Evolutionary conservation across 208 protist species (phyloP), one percentile per base, ranked within the genome.

Genomic region (Acanthamoeba quina): DNA sequence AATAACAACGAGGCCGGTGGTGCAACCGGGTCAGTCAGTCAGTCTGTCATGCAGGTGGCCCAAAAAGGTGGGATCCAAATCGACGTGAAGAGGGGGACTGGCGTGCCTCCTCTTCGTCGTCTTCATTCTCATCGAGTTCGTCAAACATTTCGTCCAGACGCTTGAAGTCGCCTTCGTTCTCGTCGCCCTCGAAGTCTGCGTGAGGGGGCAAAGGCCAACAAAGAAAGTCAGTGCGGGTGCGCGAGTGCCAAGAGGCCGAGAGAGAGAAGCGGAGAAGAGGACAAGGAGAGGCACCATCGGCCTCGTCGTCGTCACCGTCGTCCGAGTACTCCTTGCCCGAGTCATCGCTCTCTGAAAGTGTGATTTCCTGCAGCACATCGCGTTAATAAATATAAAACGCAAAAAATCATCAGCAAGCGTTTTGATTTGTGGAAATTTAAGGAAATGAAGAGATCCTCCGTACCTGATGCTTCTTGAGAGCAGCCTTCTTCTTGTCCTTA

Each of bases 101-200:
- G 52, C 17, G 47, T 37, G 70, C 66, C 62, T 74, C 86, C 19
- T 70, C 86, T n/a, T 74, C 58, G 2, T 70, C 86, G 6, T 92
- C 66, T 26, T 92, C 41, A 21, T 90, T 44, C 13, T 89, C 86
- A 3, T 92, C 66, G 17, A 92, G 62, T 29, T 70, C 86, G n/a
- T 92, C 86, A 17, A 92, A 92, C 34, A 92, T 47, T 41, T 92
- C 86, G 34, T 92, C 86, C 60, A 92, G n/a, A 41, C 58, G 58
- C 66, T 92, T 70, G 34, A 26, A 70, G 41, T 92, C 86, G 11
- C 66, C 86, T 52, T 76, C 62, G 54, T 85, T 41, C 24, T 92
- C 62, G 21, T 52, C 86, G 19, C 70, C 86, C 19, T 92, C 86
- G 15, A 76, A 52, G 66, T 92, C 86, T 92, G 26, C 21, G 41